These are phyloP conservation scores for Lyophyllum semitale DNA, from an alignment of 768 basidiomycete species.

Conservation along the genomic window DNA sequence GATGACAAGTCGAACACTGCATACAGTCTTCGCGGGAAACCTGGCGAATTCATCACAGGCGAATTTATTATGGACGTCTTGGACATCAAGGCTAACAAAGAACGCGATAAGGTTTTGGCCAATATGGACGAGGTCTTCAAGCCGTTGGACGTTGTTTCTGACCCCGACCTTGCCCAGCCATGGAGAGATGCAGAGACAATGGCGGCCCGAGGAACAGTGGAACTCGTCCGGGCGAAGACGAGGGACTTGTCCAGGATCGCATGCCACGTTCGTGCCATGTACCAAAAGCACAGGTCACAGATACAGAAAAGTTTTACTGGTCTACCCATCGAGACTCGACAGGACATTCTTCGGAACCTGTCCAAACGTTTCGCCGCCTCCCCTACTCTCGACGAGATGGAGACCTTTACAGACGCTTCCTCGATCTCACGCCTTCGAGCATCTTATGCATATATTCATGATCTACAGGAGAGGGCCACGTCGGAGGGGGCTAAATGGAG, in stretches of 20 bases:
- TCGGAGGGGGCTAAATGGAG: conserved; percentile 21
- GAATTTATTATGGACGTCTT: conserved; percentile 33
- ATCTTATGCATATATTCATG: conserved; percentile 50
- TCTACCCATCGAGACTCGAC: conserved; percentile 43
- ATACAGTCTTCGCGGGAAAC: conserved; percentile 13
- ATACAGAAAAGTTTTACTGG: conserved; percentile 33
- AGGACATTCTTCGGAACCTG: conserved; percentile 45
- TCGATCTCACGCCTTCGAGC: conserved; percentile 41
- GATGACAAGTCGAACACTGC: conserved; percentile 13
- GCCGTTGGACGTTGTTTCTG: conserved; percentile 11
- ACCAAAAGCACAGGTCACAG: conserved; percentile 20
- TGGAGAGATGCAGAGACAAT: conserved; percentile 34
- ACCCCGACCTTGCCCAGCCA: conserved; percentile 31
- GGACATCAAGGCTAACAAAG: conserved; percentile 5
- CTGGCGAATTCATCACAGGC: conserved; percentile 10
- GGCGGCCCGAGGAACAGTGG: conserved; percentile 17
- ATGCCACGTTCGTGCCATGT: conserved; percentile 39
- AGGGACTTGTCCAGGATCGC: conserved; percentile 38
- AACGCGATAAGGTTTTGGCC: conserved; percentile 15
- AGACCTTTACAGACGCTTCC: conserved; percentile 27
- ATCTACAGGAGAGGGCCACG: conserved; percentile 23
- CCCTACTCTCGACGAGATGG: conserved; percentile 27
- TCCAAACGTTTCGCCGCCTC: conserved; percentile 39
- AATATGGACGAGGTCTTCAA: conserved; percentile 23
- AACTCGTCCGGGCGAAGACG: conserved; percentile 18